Base-by-base conservation (phyloP, 345 rosid species). In the Lepidium didymum region DNA sequence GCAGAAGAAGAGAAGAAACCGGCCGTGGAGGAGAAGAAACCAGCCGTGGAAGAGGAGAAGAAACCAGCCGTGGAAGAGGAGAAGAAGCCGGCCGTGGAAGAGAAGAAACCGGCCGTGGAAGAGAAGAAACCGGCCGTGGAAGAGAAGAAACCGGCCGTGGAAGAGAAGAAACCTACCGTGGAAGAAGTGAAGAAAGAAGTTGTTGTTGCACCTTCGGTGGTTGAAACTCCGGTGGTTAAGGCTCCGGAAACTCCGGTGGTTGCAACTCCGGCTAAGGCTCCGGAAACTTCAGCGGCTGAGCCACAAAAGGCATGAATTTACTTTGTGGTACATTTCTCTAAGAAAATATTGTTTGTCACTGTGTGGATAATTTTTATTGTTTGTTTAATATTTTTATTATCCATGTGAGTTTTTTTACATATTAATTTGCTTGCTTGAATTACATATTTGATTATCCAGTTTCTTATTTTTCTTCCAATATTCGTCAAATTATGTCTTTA, bases 281-380 rank as follows among this genome's bases (percentile, higher is more conserved):
- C 56, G 27, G 80, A 62, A 27, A 25, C 75, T 5, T 45, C 71
- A 5, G 69, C 60, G 70, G 53, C 65, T 4, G 66, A 18, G 15
- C 81, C 86, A 58, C 75, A 84, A 62, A 84, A 84, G 69, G 79
- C 87, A 19, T 82, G 78, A 82, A 35, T 45, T 12, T 38, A 58
- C 31, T 64, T 56, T 18, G 46, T 56, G 29, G 41, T 37, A 47
- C 35, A 44, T 33, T 71, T 62, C 14, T 54, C 34, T 34, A 50
- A 50, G 27, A 50, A 41, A 61, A 8, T 41, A 11, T 41, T 71
- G 69, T 11, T 50, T 73, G 58, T 72, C 49, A 40, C 50, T 56
- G 77, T 58, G 72, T 73, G 61, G 67, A 73, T 73, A 59, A 58
- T 50, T 58, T 50, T 8, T 58, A 35, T 57, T 66, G 61, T 34